These are phyloP conservation scores for Jamesozyma lodderae DNA, from an alignment of 805 yeast genomes.

Conservation along the genomic window DNA sequence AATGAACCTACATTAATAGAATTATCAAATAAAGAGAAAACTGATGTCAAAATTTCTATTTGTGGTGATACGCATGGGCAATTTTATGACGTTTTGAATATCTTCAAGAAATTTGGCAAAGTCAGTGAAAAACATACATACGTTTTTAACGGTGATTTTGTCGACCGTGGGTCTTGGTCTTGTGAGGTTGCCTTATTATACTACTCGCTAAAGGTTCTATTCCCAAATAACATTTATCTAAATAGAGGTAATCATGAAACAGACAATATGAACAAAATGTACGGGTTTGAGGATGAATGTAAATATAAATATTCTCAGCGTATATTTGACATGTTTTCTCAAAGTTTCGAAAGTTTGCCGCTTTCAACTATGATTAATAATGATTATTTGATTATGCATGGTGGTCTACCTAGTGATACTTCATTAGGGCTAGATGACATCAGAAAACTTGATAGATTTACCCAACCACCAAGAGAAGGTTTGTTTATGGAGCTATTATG, in stretches of 20 bases:
- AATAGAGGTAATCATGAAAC: conserved; percentile 98
- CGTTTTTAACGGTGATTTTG: conserved; percentile 94
- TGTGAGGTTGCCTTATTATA: conserved; percentile 85
- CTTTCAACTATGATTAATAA: conserved; percentile 72
- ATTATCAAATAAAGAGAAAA: conserved; percentile 32
- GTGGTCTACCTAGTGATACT: conserved; percentile 83
- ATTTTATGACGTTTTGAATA: conserved; percentile 76
- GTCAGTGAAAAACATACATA: conserved; percentile 59
- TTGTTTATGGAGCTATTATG: conserved; percentile 92
- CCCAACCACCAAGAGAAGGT: conserved; percentile 87
- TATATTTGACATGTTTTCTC: conserved; percentile 73
- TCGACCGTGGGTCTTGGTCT: conserved; percentile 97
- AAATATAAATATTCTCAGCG: conserved; percentile 78
- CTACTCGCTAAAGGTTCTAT: conserved; percentile 66
- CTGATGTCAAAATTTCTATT: conserved; percentile 50
- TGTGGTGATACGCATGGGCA: conserved; percentile 99
- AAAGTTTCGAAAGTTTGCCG: conserved; percentile 79
- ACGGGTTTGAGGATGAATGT: conserved; percentile 95
- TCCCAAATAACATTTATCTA: conserved; percentile 60
- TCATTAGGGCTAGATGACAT: conserved; percentile 65
- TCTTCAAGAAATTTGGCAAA: conserved; percentile 66
- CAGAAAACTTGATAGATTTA: conserved; percentile 58
- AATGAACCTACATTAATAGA: conserved; percentile 73
- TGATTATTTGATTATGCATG: conserved; percentile 85
- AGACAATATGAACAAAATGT: conserved; percentile 90